Conservation (phyloP, 345 rosid species). For the Salix dunnii region DNA sequence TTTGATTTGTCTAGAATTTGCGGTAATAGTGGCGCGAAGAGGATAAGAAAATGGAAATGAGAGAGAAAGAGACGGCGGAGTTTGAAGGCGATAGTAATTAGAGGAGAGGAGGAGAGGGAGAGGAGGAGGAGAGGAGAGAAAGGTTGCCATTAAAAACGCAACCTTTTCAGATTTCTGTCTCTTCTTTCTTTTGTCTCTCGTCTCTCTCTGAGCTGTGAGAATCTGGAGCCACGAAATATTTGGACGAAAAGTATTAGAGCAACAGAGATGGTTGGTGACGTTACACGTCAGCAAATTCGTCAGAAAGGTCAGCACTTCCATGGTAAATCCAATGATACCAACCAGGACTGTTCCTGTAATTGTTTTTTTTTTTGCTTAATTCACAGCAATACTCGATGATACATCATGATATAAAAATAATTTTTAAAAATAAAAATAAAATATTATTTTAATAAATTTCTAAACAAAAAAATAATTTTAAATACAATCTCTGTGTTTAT, state of each 20-base stretch:
- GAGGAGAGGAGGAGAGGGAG: not conserved
- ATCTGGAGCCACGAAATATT: not conserved
- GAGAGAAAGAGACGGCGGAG: not conserved
- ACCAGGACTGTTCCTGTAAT: not conserved
- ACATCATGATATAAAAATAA: too few species aligned
- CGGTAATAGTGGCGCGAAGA: conserved; percentile 4
- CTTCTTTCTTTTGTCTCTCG: not conserved
- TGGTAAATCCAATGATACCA: not conserved
- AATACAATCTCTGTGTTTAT: too few species aligned
- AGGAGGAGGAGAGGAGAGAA: not conserved
- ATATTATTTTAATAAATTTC: too few species aligned
- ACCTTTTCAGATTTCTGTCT: not conserved
- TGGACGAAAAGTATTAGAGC: not conserved
- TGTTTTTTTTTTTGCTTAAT: not conserved
- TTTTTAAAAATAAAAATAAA: too few species aligned
- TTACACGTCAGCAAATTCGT: not conserved
- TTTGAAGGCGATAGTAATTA: not conserved
- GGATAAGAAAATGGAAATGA: not conserved
- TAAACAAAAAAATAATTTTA: too few species aligned
- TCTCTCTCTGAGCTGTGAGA: not conserved
- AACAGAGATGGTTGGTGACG: not conserved
- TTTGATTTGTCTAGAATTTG: conserved; percentile 27
- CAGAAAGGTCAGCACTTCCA: not conserved
- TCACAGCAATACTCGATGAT: not conserved
- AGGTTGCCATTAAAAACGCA: conserved; percentile 17